Base-by-base conservation (phyloP, 176 grass and related monocot genomes). In the Triticum monococcum region DNA sequence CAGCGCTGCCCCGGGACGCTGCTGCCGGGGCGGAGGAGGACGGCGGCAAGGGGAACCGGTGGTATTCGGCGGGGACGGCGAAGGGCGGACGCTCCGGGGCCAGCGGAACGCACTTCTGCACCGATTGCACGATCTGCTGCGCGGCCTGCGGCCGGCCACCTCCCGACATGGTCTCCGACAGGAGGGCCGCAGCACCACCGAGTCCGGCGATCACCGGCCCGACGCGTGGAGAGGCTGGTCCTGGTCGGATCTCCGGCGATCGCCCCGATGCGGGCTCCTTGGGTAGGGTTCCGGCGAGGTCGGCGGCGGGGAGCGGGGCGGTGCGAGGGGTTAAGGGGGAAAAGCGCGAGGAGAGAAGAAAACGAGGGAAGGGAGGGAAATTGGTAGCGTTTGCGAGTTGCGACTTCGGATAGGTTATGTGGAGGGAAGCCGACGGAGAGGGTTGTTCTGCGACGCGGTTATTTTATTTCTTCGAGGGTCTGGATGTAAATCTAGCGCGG, bases 61-160 rank as follows among this genome's bases (percentile, higher is more conserved):
- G 90, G 81, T 91, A 96, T 38, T 92, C 88, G 28, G 68, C 90
- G 9, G 85, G 81, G 25, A 82, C 77, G 31, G 16, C 57, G 73
- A 94, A 91, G 12, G 84, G 81, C 18, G 86, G 72, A 12, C 78
- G 70, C 12, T 38, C 62, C 35, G 75, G 76, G 0, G 38, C 17
- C 14, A 89, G 52, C 76, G 79, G 65, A n/a, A 62, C 48, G 32
- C 81, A 76, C 77, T 80, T 83, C 86, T 84, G 84, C 62, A 90
- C 66, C 32, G 91, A 88, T 83, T 87, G 90, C 10, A 94, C 84
- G 79, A 94, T 88, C 85, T 86, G 86, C 74, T 80, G 84, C 82
- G 79, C 84, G 60, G 72, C 70, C 81, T 48, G 81, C 70, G 41
- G 71, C 45, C 85, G 71, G 75, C 88, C 75, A 12, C 89, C 81